phyloP scores from a whole-genome alignment of 495 filamentous ascomycete genomes.

The Daldinia childiae region DNA sequence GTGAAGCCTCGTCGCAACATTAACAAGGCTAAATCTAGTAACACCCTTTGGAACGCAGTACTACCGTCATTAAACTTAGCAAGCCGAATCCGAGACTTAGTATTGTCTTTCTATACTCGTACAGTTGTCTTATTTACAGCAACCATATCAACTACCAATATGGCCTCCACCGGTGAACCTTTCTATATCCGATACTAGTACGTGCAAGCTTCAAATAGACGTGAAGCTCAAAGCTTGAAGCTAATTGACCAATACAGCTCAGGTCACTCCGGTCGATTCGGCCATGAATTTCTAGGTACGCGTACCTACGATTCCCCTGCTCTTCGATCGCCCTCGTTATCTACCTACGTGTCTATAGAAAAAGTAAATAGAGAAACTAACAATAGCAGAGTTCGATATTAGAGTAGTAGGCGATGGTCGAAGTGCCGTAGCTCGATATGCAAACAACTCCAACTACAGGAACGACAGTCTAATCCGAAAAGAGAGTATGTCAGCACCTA shows the following conservation, averaged over 20 bases:
- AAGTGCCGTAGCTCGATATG: constrained; percentile 94
- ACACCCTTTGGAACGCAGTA: background rate
- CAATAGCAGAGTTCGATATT: constrained; percentile 88
- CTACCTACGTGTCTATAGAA: background rate
- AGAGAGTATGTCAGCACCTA: constrained; percentile 77
- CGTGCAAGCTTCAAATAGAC: constrained; percentile 29
- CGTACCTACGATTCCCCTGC: background rate
- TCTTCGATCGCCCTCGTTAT: background rate
- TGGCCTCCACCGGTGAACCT: constrained; percentile 64
- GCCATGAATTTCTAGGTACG: constrained; percentile 96
- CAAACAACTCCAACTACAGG: constrained; percentile 99
- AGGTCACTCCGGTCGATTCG: constrained; percentile 96
- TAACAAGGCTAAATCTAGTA: constrained; percentile 6
- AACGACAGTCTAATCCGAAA: constrained; percentile 99
- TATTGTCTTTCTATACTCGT: constrained; percentile 2
- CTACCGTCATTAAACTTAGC: background rate
- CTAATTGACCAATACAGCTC: constrained; percentile 67
- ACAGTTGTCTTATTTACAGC: background rate
- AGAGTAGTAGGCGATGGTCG: constrained; percentile 92
- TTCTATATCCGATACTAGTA: constrained; percentile 99
- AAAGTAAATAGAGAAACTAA: constrained; percentile 40
- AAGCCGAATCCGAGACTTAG: background rate
- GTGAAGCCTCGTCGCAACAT: constrained; percentile 35
- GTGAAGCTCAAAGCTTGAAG: constrained; percentile 42
- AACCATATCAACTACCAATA: constrained; percentile 18